Conservation (phyloP, 192 early-diverging fungal species). For the Backusella australiensis region DNA sequence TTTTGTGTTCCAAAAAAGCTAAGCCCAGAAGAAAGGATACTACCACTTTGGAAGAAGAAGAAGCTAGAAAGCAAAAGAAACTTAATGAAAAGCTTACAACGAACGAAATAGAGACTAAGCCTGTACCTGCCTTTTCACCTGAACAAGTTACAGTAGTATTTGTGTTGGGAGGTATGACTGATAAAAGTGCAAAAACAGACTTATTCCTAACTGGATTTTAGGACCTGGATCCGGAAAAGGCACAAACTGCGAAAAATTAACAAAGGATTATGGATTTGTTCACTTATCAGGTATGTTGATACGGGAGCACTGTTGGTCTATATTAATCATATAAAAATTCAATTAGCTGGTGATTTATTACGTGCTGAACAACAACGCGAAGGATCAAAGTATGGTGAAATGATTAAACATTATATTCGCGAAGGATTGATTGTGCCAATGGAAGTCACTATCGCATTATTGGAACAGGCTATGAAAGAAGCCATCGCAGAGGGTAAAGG, state of each 20-base stretch:
- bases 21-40: slow-evolving; percentile 24
- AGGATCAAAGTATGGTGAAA: slow-evolving; percentile 83
- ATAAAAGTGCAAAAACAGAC: neutral
- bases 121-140: slow-evolving; percentile 26
- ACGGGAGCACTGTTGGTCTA: neutral
- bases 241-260: slow-evolving; percentile 90
- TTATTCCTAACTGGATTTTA: neutral
- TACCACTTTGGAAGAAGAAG: slow-evolving; percentile 6
- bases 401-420: slow-evolving; percentile 89
- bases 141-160: slow-evolving; percentile 38
- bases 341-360: slow-evolving; percentile 86
- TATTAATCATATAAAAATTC: neutral
- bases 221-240: slow-evolving; percentile 90
- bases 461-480: slow-evolving; percentile 87
- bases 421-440: slow-evolving; percentile 95
- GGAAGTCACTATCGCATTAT: slow-evolving; percentile 90
- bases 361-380: slow-evolving; percentile 84
- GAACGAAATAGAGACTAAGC: neutral
- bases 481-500: slow-evolving; percentile 49
- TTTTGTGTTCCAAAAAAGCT: slow-evolving; percentile 3
- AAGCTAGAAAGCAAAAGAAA: neutral
- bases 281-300: slow-evolving; percentile 80
- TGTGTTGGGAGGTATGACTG: slow-evolving; percentile 22
- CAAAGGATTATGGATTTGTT: slow-evolving; percentile 90
- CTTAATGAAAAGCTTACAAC: neutral